Conservation (phyloP, 768 basidiomycete species). For the Asterophora parasitica region DNA sequence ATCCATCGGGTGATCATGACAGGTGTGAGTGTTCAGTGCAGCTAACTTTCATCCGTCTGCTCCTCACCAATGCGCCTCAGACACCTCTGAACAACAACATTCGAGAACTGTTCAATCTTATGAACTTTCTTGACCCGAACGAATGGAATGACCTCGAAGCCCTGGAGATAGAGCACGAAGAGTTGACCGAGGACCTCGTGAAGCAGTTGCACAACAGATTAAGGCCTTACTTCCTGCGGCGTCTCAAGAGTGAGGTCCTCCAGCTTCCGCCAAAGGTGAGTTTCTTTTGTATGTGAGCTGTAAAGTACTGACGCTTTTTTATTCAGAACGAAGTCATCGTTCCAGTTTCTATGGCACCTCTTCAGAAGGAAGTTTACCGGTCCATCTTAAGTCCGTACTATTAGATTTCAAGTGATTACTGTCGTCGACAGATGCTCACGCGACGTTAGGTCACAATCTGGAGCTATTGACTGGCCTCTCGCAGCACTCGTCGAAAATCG, state of each 20-base stretch:
- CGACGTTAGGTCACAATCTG: constrained; percentile 57
- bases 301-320: background rate
- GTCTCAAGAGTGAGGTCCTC: constrained; percentile 90
- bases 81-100: constrained; percentile 98
- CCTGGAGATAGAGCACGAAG: constrained; percentile 70
- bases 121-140: constrained; percentile 86
- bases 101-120: constrained; percentile 91
- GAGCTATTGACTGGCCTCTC: constrained; percentile 60
- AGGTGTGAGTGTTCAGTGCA: constrained; percentile 45
- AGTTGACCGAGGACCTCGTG: constrained; percentile 75
- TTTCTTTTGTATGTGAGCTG: background rate
- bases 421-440: constrained; percentile 6
- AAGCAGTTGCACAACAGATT: constrained; percentile 74
- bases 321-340: constrained; percentile 85
- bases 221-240: constrained; percentile 87
- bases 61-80: constrained; percentile 27
- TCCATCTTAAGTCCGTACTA: constrained; percentile 64
- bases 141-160: constrained; percentile 73
- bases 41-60: background rate
- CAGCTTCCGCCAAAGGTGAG: constrained; percentile 86
- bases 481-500: constrained; percentile 33
- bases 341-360: constrained; percentile 79
- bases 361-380: constrained; percentile 87
- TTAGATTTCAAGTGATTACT: constrained; percentile 10
- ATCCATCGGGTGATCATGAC: constrained; percentile 87